Conservation (phyloP, 1,139 yeast genomes). For the Meyerozyma smithsonii region DNA sequence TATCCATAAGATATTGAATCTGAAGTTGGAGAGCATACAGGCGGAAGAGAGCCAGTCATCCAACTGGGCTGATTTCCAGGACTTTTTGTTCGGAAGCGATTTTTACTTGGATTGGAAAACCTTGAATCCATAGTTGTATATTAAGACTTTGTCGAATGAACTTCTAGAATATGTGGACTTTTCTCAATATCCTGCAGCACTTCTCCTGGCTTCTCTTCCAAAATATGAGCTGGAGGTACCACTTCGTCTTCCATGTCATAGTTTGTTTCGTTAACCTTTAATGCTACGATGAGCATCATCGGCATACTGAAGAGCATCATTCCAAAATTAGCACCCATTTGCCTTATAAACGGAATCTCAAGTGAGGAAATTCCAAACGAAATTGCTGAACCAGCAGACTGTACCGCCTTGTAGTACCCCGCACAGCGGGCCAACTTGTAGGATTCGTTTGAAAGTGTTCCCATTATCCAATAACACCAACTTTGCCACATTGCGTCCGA, state of each 20-base stretch:
- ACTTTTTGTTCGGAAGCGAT: slow-evolving; percentile 7
- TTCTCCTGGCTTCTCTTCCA: slow-evolving; percentile 1
- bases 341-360: slow-evolving; percentile 6
- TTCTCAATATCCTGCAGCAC: slow-evolving; percentile 1
- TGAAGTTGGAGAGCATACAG: slow-evolving; percentile 4
- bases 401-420: slow-evolving; percentile 11
- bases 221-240: slow-evolving; percentile 7
- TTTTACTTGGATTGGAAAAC: slow-evolving; percentile 6
- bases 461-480: slow-evolving; percentile 10
- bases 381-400: slow-evolving; percentile 9
- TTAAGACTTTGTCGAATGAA: not conserved
- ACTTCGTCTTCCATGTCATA: slow-evolving; percentile 8
- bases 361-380: slow-evolving; percentile 10
- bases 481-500: slow-evolving; percentile 10
- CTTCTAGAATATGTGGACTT: slow-evolving; percentile 1
- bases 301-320: slow-evolving; percentile 11
- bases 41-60: not conserved
- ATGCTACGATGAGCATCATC: slow-evolving; percentile 9
- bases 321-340: slow-evolving; percentile 10
- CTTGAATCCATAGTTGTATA: slow-evolving; percentile 3
- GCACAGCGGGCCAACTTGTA: slow-evolving; percentile 8
- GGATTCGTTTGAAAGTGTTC: slow-evolving; percentile 10
- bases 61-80: slow-evolving; percentile 4
- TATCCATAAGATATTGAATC: slow-evolving; percentile 6
- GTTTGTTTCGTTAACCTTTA: slow-evolving; percentile 7